A percentile compares a stretch with the other conserved stretches of the same genome.
These are phyloP conservation scores for Penicillium antarcticum DNA, from an alignment of 495 filamentous ascomycete genomes.

Conservation along the genomic window DNA sequence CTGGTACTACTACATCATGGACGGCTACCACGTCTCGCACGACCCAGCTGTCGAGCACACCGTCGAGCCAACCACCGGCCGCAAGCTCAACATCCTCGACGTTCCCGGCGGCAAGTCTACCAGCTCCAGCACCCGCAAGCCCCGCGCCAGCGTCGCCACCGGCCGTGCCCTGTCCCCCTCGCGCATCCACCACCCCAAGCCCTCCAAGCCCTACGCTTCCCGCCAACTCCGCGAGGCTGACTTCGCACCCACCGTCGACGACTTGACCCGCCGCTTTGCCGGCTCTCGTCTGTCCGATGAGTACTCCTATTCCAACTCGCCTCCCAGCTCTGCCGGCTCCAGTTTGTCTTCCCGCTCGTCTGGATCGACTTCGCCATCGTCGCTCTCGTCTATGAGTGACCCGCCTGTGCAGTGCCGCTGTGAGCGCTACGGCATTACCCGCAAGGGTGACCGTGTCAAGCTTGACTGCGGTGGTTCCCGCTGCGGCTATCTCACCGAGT, in stretches of 20 bases:
- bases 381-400: conserved; percentile 70
- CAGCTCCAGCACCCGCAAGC: conserved; percentile 19
- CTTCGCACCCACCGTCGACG: conserved; percentile 67
- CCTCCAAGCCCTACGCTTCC: conserved; percentile 79
- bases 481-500: conserved; percentile 70
- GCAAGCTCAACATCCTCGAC: conserved; percentile 80
- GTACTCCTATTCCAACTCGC: conserved; percentile 58
- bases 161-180: conserved; percentile 82
- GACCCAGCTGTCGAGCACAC: conserved; percentile 88
- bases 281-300: conserved; percentile 69
- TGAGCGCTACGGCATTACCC: conserved; percentile 94
- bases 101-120: conserved; percentile 49
- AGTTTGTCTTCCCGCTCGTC: conserved; percentile 71
- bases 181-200: conserved; percentile 88
- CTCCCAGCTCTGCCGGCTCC: conserved; percentile 72
- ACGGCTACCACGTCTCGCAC: conserved; percentile 97
- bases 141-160: conserved; percentile 65
- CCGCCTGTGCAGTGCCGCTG: conserved; percentile 74
- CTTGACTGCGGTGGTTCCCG: conserved; percentile 86
- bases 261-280: conserved; percentile 71
- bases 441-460: conserved; percentile 86
- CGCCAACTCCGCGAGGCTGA: conserved; percentile 77
- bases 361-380: conserved; percentile 67
- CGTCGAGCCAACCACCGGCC: conserved; percentile 94
- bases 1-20: conserved; percentile 99